Evolutionary conservation across 2,329 filamentous ascomycete species (phyloP).

Genomic region (Piedraia hortae): DNA sequence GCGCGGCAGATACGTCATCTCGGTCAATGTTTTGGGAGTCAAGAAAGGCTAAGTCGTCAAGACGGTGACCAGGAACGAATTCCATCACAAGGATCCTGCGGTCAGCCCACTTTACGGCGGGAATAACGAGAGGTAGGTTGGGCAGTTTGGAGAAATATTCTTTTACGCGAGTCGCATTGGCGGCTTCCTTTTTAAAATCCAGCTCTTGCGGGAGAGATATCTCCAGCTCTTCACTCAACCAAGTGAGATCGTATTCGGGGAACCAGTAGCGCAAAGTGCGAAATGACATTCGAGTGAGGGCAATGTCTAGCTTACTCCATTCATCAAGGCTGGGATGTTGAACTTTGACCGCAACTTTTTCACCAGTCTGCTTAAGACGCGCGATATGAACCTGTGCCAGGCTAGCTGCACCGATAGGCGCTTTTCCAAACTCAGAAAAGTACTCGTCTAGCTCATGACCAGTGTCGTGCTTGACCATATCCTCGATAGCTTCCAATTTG

Average conservation of each 20-base stretch:
- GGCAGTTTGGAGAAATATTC: constrained; percentile 54
- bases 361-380: constrained; percentile 51
- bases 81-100: constrained; percentile 88
- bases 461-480: constrained; percentile 68
- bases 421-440: constrained; percentile 57
- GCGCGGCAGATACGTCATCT: constrained; percentile 76
- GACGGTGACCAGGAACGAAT: constrained; percentile 57
- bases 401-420: constrained; percentile 75
- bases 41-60: constrained; percentile 69
- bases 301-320: constrained; percentile 71
- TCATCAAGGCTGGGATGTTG: constrained; percentile 76
- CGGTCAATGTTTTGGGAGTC: constrained; percentile 70
- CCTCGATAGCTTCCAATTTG: constrained; percentile 57
- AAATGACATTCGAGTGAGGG: constrained; percentile 70
- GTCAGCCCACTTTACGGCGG: constrained; percentile 69
- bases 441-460: constrained; percentile 50
- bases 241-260: constrained; percentile 90
- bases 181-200: constrained; percentile 62
- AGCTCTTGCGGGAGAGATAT: constrained; percentile 70
- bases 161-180: constrained; percentile 54
- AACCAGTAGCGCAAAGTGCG: constrained; percentile 75
- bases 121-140: constrained; percentile 60
- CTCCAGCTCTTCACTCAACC: constrained; percentile 86
- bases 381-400: constrained; percentile 86
- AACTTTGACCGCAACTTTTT: constrained; percentile 83